phyloP scores from a whole-genome alignment of 208 protist genomes.

The Wallacemonas sp. region DNA sequence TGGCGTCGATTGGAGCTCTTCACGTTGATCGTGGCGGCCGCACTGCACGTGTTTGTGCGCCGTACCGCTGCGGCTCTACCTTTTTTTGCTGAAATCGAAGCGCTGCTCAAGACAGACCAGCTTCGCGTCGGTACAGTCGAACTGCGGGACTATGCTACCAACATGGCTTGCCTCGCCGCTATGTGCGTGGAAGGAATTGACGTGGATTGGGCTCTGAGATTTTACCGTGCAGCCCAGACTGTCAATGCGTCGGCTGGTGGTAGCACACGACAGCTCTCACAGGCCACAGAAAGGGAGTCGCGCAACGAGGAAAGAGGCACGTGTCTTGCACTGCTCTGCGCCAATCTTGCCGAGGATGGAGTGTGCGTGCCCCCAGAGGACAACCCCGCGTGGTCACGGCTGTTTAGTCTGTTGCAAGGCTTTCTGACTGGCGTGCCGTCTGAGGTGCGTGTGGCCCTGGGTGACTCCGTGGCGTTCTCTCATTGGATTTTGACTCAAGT shows the following conservation, averaged over 20 bases:
- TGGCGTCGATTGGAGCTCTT: neutral
- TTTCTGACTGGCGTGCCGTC: neutral
- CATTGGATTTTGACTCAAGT: neutral
- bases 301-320: neutral
- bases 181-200: neutral
- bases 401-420: neutral
- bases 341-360: neutral
- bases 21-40: neutral
- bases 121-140: neutral
- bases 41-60: neutral
- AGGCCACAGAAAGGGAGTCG: no score
- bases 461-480: neutral
- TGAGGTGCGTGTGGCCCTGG: neutral
- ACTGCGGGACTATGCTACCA: neutral
- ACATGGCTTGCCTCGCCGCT: conserved; percentile 6
- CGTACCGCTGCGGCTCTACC: neutral
- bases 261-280: no score
- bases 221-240: neutral
- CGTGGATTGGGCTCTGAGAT: neutral
- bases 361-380: neutral
- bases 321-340: neutral
- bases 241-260: neutral
- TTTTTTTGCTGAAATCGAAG: neutral
- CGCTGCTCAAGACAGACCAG: neutral
- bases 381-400: neutral